A percentile compares a stretch with the other conserved stretches of the same genome.
phyloP scores from a whole-genome alignment of 2,329 filamentous ascomycete species.

The Elsinoe perseae region DNA sequence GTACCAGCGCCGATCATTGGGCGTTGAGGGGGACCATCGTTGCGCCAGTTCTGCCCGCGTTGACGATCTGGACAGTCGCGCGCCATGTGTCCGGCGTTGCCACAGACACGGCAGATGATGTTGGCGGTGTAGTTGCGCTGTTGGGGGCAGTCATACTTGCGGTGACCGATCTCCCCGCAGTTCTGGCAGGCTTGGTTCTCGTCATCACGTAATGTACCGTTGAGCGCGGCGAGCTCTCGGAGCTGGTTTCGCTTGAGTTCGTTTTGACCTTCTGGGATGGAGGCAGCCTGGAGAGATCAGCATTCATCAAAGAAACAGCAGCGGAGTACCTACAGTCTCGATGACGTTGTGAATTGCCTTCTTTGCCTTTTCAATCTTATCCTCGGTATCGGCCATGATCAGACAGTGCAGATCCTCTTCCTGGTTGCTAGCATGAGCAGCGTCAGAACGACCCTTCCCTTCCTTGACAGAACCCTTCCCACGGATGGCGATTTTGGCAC shows the following conservation, averaged over 20 bases:
- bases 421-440: conserved; percentile 98
- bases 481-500: conserved; percentile 97
- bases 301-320: conserved; percentile 25
- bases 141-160: conserved; percentile 97
- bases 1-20: conserved; percentile 48
- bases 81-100: conserved; percentile 96
- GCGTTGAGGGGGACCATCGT: conserved; percentile 52
- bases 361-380: conserved; percentile 99
- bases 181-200: conserved; percentile 99
- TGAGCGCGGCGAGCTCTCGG: conserved; percentile 91
- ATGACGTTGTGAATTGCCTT: conserved; percentile 98
- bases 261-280: conserved; percentile 96
- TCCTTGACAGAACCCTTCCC: conserved; percentile 99
- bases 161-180: conserved; percentile 95
- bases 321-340: conserved; percentile 69
- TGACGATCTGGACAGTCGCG: conserved; percentile 94
- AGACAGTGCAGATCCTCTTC: conserved; percentile 98
- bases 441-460: conserved; percentile 97
- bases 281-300: conserved; percentile 63
- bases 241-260: conserved; percentile 98
- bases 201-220: conserved; percentile 97
- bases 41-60: conserved; percentile 86
- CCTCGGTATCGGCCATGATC: conserved; percentile 99
- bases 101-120: conserved; percentile 97
- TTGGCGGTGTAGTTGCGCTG: conserved; percentile 98